These are phyloP conservation scores for Fusarium clavum DNA, from an alignment of 2,329 filamentous ascomycete genomes.

Conservation along the genomic window DNA sequence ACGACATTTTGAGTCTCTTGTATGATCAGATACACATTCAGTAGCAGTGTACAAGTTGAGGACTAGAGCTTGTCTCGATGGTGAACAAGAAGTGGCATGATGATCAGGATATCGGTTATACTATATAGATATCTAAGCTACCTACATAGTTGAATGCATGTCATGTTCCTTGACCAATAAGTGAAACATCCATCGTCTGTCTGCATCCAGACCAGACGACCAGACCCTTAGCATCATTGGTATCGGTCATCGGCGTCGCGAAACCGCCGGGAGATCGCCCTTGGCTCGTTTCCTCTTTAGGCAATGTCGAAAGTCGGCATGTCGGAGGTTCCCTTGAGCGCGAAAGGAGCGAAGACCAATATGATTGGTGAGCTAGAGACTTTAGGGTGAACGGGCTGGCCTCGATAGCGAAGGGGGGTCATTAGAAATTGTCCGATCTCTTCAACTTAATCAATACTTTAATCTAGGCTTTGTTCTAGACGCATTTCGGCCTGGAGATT, in stretches of 20 bases:
- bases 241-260: slow-evolving; percentile 39
- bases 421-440: neutral
- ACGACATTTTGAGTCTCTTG: slow-evolving; percentile 27
- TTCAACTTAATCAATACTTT: neutral
- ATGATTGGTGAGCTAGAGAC: slow-evolving; percentile 24
- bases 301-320: slow-evolving; percentile 12
- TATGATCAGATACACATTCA: neutral
- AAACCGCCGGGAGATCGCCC: slow-evolving; percentile 19
- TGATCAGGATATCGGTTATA: neutral
- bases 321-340: slow-evolving; percentile 43
- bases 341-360: slow-evolving; percentile 27
- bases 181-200: neutral
- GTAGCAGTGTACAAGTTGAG: neutral
- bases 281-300: slow-evolving; percentile 34
- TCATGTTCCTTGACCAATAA: neutral
- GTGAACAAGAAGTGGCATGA: neutral
- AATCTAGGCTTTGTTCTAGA: neutral
- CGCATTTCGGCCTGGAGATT: neutral
- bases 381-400: neutral
- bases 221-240: neutral
- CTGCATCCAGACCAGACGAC: neutral
- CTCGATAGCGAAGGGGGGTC: neutral
- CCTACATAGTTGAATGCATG: neutral
- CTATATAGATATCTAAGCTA: neutral
- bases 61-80: neutral